These are phyloP conservation scores for Hymenoscyphus salicellus DNA, from an alignment of 2,329 filamentous ascomycete genomes.

Conservation along the genomic window DNA sequence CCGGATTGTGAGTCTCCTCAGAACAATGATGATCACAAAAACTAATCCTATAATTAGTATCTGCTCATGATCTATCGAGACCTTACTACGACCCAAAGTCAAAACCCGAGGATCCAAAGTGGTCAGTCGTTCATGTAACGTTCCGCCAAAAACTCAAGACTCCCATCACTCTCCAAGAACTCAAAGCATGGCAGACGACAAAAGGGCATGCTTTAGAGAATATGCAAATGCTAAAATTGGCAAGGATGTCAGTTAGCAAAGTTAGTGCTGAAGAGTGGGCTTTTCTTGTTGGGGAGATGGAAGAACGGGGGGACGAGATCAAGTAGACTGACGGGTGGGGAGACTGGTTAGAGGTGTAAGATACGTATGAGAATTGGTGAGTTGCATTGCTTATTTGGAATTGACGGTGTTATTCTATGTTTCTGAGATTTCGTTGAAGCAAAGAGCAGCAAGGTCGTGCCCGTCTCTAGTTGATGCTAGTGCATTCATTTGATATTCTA, in stretches of 20 bases:
- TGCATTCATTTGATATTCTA: no score
- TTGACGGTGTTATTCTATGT: background rate
- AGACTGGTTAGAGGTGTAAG: background rate
- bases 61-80: conserved; percentile 66
- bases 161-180: conserved; percentile 66
- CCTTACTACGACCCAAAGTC: conserved; percentile 84
- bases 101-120: conserved; percentile 66
- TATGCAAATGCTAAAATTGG: conserved; percentile 81
- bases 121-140: conserved; percentile 85
- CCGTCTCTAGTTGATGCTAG: no score
- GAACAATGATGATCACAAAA: background rate
- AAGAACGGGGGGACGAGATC: conserved; percentile 27
- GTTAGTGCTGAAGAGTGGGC: conserved; percentile 65
- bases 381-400: background rate
- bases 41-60: conserved; percentile 19
- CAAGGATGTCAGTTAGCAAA: conserved; percentile 75
- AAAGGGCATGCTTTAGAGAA: conserved; percentile 58
- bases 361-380: background rate
- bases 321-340: no score
- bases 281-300: conserved; percentile 51
- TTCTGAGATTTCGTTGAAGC: background rate
- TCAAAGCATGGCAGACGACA: conserved; percentile 60
- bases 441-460: background rate
- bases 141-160: conserved; percentile 79
- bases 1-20: conserved; percentile 61